Base-by-base conservation (phyloP, 2,329 filamentous ascomycete species). In the Fulvia fulva region DNA sequence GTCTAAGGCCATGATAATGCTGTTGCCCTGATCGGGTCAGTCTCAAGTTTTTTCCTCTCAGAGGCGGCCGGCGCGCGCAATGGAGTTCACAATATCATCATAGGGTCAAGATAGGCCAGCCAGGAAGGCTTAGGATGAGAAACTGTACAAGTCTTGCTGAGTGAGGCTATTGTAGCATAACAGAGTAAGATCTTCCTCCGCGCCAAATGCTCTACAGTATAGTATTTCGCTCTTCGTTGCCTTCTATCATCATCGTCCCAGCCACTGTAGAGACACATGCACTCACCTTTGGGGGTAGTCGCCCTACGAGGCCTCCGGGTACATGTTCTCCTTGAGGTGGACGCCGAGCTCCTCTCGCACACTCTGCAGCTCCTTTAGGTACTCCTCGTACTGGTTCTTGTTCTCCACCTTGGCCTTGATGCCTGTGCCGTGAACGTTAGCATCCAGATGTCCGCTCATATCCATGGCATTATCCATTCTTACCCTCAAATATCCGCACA, bases 401-500 rank as follows among this genome's bases (percentile, higher is more conserved):
- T 96, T 99, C 86, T 99, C 94, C 70, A 97, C 94, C 87, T 99
- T 99, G 79, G 91, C 90, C 83, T 96, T 97, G 85, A 99, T 89
- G 74, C 93, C 92, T 96, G 71, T 72, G 57, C 19, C 6, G 28
- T 44, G 50, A 52, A 16, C 32, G 56, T 56, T 49, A 34, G 22
- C 26, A 9, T 43, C n/a, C 47, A 50, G 9, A 25, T 12, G 12
- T 32, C 22, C 23, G 25, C 7, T 41, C 3, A 37, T 32, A 2
- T 51, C 23, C 19, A 22, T 37, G 16, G 7, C 47, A 5, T 23
- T 16, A 12, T 30, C 22, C 34, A 28, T 53, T 19, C 55, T 30
- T 85, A 96, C 92, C 94, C 86, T 99, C 94, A 77, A 99, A 99
- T 78, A 99, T 88, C 75, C 94, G 90, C 74, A 99, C 94, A 70